A percentile compares a stretch with the other conserved stretches of the same genome.
Conservation (phyloP, 306 rosid genomes). For the Lathyrus sativus region DNA sequence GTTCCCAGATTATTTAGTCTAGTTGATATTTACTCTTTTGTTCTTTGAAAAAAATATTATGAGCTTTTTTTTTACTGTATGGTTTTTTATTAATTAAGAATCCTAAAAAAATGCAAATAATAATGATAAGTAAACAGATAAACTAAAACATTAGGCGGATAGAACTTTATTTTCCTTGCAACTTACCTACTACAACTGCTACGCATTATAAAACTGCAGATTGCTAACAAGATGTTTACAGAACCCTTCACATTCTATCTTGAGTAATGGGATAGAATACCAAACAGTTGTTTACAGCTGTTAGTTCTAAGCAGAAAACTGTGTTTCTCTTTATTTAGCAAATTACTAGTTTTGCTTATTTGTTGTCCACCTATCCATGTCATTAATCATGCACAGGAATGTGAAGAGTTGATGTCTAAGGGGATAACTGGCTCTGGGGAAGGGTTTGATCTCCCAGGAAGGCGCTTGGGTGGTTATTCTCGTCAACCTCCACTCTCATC, state of each 20-base stretch:
- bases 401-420: conserved; percentile 83
- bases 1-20: not conserved
- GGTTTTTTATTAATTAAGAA: conserved; percentile 11
- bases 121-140: not conserved
- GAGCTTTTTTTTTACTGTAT: no score
- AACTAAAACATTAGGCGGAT: conserved; percentile 9
- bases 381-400: conserved; percentile 58
- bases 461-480: conserved; percentile 76
- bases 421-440: conserved; percentile 73
- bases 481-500: conserved; percentile 73
- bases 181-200: not conserved
- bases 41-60: no score
- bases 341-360: conserved; percentile 32
- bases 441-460: conserved; percentile 93
- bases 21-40: not conserved
- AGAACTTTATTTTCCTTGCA: conserved; percentile 26
- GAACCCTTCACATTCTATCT: conserved; percentile 23
- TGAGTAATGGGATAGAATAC: conserved; percentile 1
- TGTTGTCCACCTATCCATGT: conserved; percentile 18
- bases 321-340: conserved; percentile 11
- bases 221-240: conserved; percentile 8
- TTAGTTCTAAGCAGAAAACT: conserved; percentile 9
- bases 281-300: not conserved
- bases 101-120: not conserved
- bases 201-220: conserved; percentile 11